phyloP scores from a whole-genome alignment of 148 eudicot species.

The Oxyria digyna region DNA sequence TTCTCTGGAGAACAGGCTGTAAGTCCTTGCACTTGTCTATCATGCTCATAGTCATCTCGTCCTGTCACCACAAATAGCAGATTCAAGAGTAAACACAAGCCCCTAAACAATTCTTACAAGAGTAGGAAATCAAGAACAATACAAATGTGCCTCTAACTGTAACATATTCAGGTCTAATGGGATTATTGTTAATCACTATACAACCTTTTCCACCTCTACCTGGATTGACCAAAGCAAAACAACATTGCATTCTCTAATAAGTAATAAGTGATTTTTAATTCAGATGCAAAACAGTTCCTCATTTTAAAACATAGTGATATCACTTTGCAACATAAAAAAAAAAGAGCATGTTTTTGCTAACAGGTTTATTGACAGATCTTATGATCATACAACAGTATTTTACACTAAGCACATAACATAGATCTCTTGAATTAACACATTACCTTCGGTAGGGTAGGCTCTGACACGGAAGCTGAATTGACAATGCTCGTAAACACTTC shows the following conservation, averaged over 20 bases:
- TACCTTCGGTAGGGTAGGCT: constrained; percentile 48
- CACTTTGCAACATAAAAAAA: neutral
- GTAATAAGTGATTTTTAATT: no score
- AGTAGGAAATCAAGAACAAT: no score
- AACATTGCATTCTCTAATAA: no score
- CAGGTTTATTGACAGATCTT: neutral
- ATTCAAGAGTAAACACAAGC: no score
- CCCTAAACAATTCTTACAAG: no score
- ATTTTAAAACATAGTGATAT: neutral
- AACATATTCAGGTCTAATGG: no score
- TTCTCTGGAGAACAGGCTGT: constrained; percentile 61
- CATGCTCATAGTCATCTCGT: constrained; percentile 72
- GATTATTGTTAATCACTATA: no score
- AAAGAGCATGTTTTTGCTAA: no score
- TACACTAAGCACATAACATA: neutral
- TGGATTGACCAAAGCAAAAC: neutral
- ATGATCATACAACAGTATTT: neutral
- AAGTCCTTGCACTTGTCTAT: constrained; percentile 86
- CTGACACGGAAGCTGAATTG: constrained; percentile 43
- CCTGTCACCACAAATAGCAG: constrained; percentile 29
- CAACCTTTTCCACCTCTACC: neutral
- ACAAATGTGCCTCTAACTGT: no score
- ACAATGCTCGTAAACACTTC: constrained; percentile 78
- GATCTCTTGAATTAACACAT: neutral
- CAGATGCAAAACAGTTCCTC: neutral